These are phyloP conservation scores for Rhododendron williamsianum DNA, from an alignment of 148 eudicot species.

Conservation along the genomic window DNA sequence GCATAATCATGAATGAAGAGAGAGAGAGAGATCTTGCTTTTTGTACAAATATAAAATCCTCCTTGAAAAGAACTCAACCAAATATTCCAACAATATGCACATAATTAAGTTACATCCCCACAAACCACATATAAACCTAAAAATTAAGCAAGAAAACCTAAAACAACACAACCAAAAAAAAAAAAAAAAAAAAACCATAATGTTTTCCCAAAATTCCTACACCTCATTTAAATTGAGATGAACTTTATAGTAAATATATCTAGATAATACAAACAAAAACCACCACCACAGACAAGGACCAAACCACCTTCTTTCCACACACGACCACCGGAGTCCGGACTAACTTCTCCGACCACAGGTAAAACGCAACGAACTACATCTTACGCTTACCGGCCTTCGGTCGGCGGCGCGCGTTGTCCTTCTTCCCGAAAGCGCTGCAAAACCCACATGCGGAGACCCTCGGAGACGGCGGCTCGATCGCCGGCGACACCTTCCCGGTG, in stretches of 20 bases:
- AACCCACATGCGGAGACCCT: conserved; percentile 47
- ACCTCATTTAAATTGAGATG: conserved; percentile 11
- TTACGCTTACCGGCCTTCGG: conserved; percentile 34
- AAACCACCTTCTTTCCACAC: no score
- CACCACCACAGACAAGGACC: not conserved
- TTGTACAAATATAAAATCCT: not conserved
- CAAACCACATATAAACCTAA: not conserved
- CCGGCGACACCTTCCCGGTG: conserved; percentile 41
- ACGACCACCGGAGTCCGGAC: not conserved
- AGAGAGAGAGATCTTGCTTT: not conserved
- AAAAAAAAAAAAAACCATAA: not conserved
- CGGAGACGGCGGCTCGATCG: conserved; percentile 57
- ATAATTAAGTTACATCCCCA: not conserved
- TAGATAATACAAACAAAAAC: not conserved
- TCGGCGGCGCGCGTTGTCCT: conserved; percentile 22
- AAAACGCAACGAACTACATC: not conserved
- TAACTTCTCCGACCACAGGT: not conserved
- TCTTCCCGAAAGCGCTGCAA: conserved; percentile 37
- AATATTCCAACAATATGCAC: conserved; percentile 6
- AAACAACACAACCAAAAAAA: not conserved
- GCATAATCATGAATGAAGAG: not conserved
- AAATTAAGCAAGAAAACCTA: not conserved
- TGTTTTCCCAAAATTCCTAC: not conserved
- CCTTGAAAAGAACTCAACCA: not conserved
- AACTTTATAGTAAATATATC: not conserved